A percentile compares a stretch with the other conserved stretches of the same genome.
phyloP scores from a whole-genome alignment of 441 rosid genomes.

The Syzygium syzygioides region DNA sequence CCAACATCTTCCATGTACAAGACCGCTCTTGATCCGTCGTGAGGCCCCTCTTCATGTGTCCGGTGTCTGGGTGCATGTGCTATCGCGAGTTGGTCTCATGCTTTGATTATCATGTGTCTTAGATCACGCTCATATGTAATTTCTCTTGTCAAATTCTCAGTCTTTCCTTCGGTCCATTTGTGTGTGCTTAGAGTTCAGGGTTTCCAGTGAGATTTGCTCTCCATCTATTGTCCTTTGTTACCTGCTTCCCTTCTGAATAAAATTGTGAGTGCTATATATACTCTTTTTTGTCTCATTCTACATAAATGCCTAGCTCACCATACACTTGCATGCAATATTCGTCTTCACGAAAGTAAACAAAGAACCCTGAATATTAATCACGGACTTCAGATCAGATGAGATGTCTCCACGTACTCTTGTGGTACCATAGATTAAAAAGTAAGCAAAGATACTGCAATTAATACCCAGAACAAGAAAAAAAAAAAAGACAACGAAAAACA shows the following conservation, averaged over 20 bases:
- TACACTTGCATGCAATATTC: background rate
- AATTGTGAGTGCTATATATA: background rate
- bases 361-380: background rate
- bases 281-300: background rate
- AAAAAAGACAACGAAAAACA: background rate
- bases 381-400: background rate
- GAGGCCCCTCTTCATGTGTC: background rate
- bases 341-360: background rate
- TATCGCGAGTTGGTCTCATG: background rate
- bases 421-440: background rate
- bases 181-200: background rate
- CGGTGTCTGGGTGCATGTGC: background rate
- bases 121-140: background rate
- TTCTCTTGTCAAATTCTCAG: background rate
- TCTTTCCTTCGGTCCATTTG: background rate
- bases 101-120: background rate
- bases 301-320: background rate
- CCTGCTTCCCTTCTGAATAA: background rate
- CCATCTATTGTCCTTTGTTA: background rate
- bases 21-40: background rate
- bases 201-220: background rate
- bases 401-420: background rate
- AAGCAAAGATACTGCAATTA: background rate
- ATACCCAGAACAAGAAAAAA: background rate
- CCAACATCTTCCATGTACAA: conserved; percentile 6